Percentiles rank a stretch among this genome's conserved stretches.
phyloP scores from a whole-genome alignment of 2,329 filamentous ascomycete species.

The Diaporthe ilicicola region DNA sequence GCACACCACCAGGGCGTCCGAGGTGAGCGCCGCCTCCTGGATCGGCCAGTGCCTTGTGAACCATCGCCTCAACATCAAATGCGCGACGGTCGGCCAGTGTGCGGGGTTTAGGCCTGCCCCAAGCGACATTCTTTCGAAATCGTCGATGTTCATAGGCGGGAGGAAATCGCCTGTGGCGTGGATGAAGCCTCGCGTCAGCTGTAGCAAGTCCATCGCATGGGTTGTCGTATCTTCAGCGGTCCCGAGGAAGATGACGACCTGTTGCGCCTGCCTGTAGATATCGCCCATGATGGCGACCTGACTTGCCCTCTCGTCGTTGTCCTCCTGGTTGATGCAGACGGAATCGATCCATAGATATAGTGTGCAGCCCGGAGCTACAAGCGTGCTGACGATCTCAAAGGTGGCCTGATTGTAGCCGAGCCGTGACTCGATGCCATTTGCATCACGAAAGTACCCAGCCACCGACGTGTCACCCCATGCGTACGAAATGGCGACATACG shows the following conservation, averaged over 20 bases:
- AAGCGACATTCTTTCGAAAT: background rate
- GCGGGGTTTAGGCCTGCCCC: background rate
- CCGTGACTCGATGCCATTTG: background rate
- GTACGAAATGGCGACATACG: conserved; percentile 1
- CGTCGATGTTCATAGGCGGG: background rate
- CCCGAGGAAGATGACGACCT: background rate
- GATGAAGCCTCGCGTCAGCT: background rate
- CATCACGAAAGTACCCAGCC: background rate
- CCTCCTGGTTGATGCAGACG: background rate
- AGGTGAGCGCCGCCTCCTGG: background rate
- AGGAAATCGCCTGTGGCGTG: background rate
- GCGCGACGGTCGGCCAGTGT: background rate
- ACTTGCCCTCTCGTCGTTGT: background rate
- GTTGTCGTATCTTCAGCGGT: background rate
- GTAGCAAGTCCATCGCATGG: background rate
- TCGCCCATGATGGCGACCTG: background rate
- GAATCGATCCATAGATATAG: background rate
- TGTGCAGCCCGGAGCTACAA: background rate
- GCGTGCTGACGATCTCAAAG: background rate
- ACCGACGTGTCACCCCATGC: conserved; percentile 1
- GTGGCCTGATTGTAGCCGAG: background rate
- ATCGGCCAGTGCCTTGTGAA: background rate
- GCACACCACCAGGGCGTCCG: background rate
- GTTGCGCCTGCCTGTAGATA: background rate
- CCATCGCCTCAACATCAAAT: background rate